A percentile compares a stretch with the other conserved stretches of the same genome.
Conservation (phyloP, 2,329 filamentous ascomycete genomes). For the Ophiostoma tasmaniense region DNA sequence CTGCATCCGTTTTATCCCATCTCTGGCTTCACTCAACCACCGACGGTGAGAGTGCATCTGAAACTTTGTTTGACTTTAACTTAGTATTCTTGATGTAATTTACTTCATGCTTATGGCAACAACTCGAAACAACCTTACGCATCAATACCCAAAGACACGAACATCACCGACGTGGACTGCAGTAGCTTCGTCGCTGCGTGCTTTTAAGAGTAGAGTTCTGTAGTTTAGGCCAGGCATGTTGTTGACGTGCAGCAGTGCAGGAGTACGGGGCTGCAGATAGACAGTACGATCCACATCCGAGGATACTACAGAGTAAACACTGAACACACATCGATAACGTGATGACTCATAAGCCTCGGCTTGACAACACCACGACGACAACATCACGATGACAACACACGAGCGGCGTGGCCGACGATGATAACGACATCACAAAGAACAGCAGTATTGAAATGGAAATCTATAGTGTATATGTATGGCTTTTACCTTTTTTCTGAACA, state of each 20-base stretch:
- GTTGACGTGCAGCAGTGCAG: background rate
- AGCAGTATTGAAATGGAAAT: background rate
- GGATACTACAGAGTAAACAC: background rate
- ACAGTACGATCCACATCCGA: background rate
- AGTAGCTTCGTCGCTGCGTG: background rate
- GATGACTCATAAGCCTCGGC: background rate
- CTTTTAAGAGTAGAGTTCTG: background rate
- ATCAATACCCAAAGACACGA: conserved; percentile 3
- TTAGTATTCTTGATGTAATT: too few relatives aligned
- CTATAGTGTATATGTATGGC: conserved; percentile 9
- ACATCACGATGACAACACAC: background rate
- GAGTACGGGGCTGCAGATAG: background rate
- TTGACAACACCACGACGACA: background rate
- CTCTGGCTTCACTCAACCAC: background rate
- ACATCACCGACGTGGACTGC: background rate
- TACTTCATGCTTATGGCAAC: too few relatives aligned
- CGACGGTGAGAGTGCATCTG: background rate
- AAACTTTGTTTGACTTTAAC: too few relatives aligned
- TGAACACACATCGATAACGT: background rate
- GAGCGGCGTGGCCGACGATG: background rate
- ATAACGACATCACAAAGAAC: background rate
- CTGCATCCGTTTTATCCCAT: background rate
- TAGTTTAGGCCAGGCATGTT: background rate
- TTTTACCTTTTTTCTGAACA: conserved; percentile 2
- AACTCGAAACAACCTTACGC: background rate